Conservation (phyloP, 2,329 filamentous ascomycete species). For the Sclerotinia nivalis region DNA sequence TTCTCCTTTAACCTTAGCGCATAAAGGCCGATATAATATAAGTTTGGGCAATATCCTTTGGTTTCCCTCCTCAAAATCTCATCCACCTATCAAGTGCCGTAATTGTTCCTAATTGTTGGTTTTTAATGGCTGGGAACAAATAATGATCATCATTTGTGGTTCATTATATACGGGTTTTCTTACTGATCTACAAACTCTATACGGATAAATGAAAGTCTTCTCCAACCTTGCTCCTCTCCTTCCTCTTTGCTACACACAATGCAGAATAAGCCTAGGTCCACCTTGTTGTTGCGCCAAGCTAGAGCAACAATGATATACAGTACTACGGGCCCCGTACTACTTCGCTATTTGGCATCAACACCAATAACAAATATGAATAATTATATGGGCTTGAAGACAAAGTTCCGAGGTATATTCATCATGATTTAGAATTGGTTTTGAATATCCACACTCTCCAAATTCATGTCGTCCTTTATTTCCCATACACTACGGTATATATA, state of each 20-base stretch:
- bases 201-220: background rate
- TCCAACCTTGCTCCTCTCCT: background rate
- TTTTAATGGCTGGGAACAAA: background rate
- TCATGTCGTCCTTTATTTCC: background rate
- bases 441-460: background rate
- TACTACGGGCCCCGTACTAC: background rate
- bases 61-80: background rate
- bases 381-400: background rate
- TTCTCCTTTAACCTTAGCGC: background rate
- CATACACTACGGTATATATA: background rate
- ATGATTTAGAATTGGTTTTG: background rate
- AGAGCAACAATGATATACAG: background rate
- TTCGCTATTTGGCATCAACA: background rate
- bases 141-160: background rate
- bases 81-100: background rate
- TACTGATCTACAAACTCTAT: background rate
- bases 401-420: background rate
- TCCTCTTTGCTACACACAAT: background rate
- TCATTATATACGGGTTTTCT: background rate
- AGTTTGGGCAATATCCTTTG: background rate
- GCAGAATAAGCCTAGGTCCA: background rate
- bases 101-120: background rate
- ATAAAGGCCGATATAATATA: background rate
- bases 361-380: background rate
- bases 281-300: background rate